Evolutionary conservation across 1,139 yeast genomes (phyloP).

Genomic region (Pichiaceae sp.): DNA sequence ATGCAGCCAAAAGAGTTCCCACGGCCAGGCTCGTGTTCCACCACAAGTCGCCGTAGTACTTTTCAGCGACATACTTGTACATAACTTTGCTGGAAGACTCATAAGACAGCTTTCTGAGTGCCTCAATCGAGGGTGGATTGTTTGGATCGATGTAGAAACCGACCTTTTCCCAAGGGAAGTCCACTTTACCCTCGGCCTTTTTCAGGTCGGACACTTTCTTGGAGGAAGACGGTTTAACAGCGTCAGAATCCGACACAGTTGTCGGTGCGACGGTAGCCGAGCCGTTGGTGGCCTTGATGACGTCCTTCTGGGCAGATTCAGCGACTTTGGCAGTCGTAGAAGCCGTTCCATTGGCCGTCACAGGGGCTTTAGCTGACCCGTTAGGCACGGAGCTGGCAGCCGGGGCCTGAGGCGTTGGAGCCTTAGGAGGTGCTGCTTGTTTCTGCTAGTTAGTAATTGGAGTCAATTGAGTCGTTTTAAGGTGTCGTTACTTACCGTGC

Average conservation of each 20-base stretch:
- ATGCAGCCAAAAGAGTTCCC: conserved; percentile 67
- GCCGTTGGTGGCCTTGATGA: neutral
- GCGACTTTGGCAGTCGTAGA: neutral
- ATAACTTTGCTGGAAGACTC: conserved; percentile 19
- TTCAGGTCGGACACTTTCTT: neutral
- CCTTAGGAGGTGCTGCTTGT: neutral
- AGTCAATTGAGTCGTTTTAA: neutral
- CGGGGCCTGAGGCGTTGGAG: neutral
- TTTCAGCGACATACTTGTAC: conserved; percentile 58
- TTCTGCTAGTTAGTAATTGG: neutral
- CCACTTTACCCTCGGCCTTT: conserved; percentile 4
- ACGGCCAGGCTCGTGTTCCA: conserved; percentile 56
- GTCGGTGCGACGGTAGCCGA: neutral
- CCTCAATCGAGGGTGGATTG: conserved; percentile 12
- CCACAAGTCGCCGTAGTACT: conserved; percentile 64
- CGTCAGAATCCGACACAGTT: neutral
- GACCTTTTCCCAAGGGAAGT: conserved; percentile 33
- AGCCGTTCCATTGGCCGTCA: neutral
- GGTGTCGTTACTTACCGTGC: neutral
- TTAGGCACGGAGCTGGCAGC: neutral
- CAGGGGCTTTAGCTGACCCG: neutral
- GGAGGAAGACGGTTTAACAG: neutral
- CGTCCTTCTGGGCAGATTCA: neutral
- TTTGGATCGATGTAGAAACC: conserved; percentile 28
- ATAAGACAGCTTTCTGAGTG: conserved; percentile 9